Conservation (phyloP, 192 early-diverging fungal genomes). For the Phlyctochytrium bullatum region DNA sequence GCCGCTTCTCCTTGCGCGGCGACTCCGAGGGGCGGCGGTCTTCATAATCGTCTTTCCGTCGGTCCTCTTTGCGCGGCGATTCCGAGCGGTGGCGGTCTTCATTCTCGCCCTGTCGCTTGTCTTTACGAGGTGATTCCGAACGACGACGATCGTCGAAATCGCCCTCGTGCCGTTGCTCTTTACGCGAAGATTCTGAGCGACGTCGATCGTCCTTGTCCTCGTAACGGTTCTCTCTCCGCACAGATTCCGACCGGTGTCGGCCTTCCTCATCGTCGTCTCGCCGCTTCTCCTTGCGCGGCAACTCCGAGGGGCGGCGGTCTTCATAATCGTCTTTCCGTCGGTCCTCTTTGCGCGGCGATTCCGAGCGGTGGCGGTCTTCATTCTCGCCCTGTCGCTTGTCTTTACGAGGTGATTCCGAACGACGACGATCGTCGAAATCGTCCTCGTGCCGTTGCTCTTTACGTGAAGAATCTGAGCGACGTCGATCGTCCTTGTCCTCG, state of each 20-base stretch:
- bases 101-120: not conserved
- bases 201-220: not conserved
- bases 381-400: conserved; percentile 3
- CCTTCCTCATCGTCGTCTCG: no score
- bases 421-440: no score
- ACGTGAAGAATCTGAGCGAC: no score
- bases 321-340: no score
- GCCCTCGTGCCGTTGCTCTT: no score
- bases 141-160: no score
- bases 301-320: no score
- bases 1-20: not conserved
- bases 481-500: not conserved
- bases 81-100: not conserved
- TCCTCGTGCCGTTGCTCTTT: no score
- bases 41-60: not conserved
- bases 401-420: no score
- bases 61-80: not conserved
- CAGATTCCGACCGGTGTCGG: no score
- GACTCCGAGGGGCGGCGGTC: not conserved
- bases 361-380: not conserved
- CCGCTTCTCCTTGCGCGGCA: not conserved
- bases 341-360: no score
- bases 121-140: not conserved
- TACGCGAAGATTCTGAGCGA: no score
- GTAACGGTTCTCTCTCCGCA: not conserved